These are phyloP conservation scores for Emydomyces testavorans DNA, from an alignment of 2,329 filamentous ascomycete genomes.

Conservation along the genomic window DNA sequence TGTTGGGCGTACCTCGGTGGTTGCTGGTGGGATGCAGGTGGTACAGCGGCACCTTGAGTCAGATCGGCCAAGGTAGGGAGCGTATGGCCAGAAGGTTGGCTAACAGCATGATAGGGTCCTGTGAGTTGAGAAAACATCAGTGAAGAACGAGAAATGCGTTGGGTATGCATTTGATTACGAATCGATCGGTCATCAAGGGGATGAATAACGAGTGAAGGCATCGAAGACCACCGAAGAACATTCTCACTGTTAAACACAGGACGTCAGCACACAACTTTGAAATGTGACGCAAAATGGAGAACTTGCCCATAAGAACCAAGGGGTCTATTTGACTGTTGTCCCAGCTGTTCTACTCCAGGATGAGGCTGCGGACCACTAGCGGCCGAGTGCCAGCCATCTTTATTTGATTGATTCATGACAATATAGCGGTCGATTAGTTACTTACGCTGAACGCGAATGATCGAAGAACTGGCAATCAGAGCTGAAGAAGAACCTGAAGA, in stretches of 20 bases:
- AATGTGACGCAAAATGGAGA: background rate
- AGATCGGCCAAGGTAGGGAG: constrained; percentile 38
- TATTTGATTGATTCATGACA: constrained; percentile 33
- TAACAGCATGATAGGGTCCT: constrained; percentile 34
- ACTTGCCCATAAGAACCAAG: constrained; percentile 37
- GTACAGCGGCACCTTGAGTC: constrained; percentile 34
- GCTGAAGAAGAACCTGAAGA: background rate
- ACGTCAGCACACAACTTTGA: constrained; percentile 27
- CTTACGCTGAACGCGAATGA: background rate
- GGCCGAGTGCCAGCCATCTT: constrained; percentile 34
- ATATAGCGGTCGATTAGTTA: background rate
- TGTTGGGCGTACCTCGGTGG: constrained; percentile 36
- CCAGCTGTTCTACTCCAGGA: constrained; percentile 35
- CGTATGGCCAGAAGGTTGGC: constrained; percentile 35
- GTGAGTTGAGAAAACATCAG: constrained; percentile 5
- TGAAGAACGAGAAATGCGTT: constrained; percentile 2
- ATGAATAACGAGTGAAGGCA: constrained; percentile 5
- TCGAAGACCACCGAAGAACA: background rate
- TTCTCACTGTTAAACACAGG: background rate
- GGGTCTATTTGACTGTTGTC: constrained; percentile 31
- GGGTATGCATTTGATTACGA: background rate
- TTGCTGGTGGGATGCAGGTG: constrained; percentile 23
- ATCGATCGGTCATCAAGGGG: background rate
- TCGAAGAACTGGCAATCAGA: background rate
- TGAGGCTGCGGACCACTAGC: constrained; percentile 32